These are phyloP conservation scores for Chrysoporthe cubensis DNA, from an alignment of 2,329 filamentous ascomycete species.

Conservation along the genomic window DNA sequence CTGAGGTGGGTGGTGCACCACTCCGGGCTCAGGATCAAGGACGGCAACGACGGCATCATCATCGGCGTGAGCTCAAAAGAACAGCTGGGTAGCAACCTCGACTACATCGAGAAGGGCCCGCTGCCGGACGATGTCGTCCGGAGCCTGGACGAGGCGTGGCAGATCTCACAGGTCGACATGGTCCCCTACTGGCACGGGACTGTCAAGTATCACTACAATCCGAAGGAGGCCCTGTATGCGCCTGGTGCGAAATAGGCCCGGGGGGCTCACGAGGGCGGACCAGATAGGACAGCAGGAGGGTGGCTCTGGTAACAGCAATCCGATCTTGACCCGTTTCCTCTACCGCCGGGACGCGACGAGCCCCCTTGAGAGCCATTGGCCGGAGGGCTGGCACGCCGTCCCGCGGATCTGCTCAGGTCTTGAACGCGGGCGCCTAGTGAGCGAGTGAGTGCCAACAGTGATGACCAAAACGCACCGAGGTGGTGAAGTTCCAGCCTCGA, in stretches of 20 bases:
- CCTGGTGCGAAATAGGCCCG: slow-evolving; percentile 43
- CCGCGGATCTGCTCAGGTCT: too few species aligned
- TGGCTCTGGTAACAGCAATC: background rate
- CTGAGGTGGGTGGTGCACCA: slow-evolving; percentile 77
- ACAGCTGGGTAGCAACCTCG: slow-evolving; percentile 62
- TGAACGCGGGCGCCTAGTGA: too few species aligned
- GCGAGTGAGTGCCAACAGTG: too few species aligned
- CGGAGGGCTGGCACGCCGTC: too few species aligned
- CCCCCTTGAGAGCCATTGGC: too few species aligned
- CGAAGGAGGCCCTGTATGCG: slow-evolving; percentile 62
- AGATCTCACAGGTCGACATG: slow-evolving; percentile 62
- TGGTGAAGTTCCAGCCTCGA: too few species aligned
- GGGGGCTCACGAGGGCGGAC: background rate
- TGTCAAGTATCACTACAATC: slow-evolving; percentile 69
- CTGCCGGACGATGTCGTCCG: slow-evolving; percentile 76
- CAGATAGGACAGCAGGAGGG: background rate
- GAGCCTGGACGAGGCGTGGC: slow-evolving; percentile 77
- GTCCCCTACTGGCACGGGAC: slow-evolving; percentile 62
- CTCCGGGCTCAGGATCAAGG: slow-evolving; percentile 58
- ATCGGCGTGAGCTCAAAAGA: slow-evolving; percentile 61
- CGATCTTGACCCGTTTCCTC: background rate
- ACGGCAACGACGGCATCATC: slow-evolving; percentile 62
- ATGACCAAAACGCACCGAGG: too few species aligned
- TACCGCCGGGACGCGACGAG: background rate
- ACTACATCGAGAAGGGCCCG: slow-evolving; percentile 68